These are phyloP conservation scores for Russula dissimulans DNA, from an alignment of 768 basidiomycete genomes.

Conservation along the genomic window DNA sequence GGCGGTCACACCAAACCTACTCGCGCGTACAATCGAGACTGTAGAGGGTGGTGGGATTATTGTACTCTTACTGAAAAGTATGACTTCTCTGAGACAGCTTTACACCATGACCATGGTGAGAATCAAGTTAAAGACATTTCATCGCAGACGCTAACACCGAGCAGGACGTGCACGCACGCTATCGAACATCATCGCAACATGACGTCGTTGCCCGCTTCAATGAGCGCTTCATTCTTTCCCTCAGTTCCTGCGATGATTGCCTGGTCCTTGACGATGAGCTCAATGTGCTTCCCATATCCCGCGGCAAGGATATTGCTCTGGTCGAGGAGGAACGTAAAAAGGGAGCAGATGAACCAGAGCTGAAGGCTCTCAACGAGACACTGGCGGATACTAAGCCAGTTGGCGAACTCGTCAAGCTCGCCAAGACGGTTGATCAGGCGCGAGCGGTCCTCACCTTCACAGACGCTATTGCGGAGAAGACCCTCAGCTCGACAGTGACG, in stretches of 20 bases:
- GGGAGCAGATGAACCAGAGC: constrained; percentile 49
- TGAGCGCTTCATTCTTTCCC: constrained; percentile 95
- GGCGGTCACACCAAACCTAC: constrained; percentile 92
- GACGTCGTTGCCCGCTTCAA: constrained; percentile 92
- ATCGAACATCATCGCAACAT: constrained; percentile 86
- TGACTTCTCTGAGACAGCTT: constrained; percentile 85
- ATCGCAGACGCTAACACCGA: neutral
- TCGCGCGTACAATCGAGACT: constrained; percentile 95
- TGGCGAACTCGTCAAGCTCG: constrained; percentile 81
- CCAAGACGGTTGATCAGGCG: constrained; percentile 91
- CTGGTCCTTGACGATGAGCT: constrained; percentile 95
- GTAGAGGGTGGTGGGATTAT: constrained; percentile 93
- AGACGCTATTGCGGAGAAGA: constrained; percentile 89
- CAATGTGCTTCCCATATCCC: constrained; percentile 92
- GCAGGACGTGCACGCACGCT: constrained; percentile 92
- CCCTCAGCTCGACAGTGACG: constrained; percentile 87
- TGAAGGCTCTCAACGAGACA: constrained; percentile 69
- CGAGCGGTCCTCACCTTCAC: constrained; percentile 91
- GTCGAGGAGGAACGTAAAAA: constrained; percentile 43
- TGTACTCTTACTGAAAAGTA: constrained; percentile 85
- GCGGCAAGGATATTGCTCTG: constrained; percentile 83
- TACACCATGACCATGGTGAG: constrained; percentile 80
- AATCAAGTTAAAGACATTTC: neutral
- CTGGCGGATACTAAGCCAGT: constrained; percentile 78
- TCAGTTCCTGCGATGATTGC: constrained; percentile 88